A percentile compares a stretch with the other conserved stretches of the same genome.
Conservation (phyloP, 495 filamentous ascomycete genomes). For the Bathelium albidoporum region DNA sequence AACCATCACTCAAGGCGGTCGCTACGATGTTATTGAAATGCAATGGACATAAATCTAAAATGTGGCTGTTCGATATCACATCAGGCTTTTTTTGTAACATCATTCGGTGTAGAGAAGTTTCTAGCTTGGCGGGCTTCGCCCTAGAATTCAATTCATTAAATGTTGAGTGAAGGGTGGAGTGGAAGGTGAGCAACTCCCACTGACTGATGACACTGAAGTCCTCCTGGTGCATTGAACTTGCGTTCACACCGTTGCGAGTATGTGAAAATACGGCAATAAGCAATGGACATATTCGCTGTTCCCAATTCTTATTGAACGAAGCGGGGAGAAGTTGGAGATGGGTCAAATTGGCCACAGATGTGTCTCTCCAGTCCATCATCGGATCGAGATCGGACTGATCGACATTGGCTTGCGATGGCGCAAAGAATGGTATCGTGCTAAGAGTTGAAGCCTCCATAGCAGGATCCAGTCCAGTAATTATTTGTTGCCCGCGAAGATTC, state of each 20-base stretch:
- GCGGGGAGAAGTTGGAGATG: constrained; percentile 27
- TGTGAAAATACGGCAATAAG: constrained; percentile 65
- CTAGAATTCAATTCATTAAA: constrained; percentile 64
- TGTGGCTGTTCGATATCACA: constrained; percentile 51
- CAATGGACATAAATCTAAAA: constrained; percentile 55
- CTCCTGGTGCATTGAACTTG: constrained; percentile 45
- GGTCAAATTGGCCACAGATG: constrained; percentile 19
- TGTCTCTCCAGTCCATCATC: not conserved
- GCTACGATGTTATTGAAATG: constrained; percentile 59
- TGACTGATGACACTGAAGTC: constrained; percentile 59
- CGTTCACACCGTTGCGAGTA: constrained; percentile 38
- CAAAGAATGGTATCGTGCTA: constrained; percentile 6
- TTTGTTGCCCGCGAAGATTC: not conserved
- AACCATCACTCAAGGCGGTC: constrained; percentile 64
- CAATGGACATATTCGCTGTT: constrained; percentile 44
- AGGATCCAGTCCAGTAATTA: not conserved
- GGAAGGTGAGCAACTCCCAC: constrained; percentile 61
- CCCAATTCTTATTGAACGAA: constrained; percentile 26
- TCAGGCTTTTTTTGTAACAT: constrained; percentile 58
- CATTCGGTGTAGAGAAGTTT: not conserved
- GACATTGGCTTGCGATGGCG: constrained; percentile 31
- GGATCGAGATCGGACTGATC: constrained; percentile 10
- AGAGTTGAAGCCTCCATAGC: not conserved
- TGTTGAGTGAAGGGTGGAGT: constrained; percentile 53
- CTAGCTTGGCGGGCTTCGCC: constrained; percentile 38